phyloP scores from a whole-genome alignment of 2,329 filamentous ascomycete genomes.

The Colletotrichum nymphaeae region DNA sequence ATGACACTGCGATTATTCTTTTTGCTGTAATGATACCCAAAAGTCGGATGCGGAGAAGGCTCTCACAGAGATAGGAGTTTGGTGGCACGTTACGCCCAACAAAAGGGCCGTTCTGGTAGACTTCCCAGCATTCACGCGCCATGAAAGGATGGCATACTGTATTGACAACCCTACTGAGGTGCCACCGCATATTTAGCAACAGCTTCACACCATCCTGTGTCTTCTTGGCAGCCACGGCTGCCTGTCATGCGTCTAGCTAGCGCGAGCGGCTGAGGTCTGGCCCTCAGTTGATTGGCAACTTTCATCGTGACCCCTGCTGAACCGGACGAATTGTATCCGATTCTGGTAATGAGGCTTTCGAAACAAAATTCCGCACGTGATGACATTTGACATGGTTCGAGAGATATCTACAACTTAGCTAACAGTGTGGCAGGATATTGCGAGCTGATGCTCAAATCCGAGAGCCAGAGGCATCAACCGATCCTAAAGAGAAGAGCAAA shows the following conservation, averaged over 20 bases:
- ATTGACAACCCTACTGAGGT: background rate
- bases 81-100: background rate
- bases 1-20: slow-evolving; percentile 13
- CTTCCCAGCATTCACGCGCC: background rate
- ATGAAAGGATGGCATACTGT: background rate
- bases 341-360: background rate
- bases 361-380: slow-evolving; percentile 5
- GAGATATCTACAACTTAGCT: background rate
- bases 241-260: background rate
- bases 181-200: background rate
- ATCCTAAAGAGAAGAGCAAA: background rate
- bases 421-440: background rate
- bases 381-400: background rate
- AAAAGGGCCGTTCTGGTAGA: background rate
- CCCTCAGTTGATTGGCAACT: background rate
- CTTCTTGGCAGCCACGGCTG: background rate
- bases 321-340: slow-evolving; percentile 10
- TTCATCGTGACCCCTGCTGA: slow-evolving; percentile 10
- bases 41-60: background rate
- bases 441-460: background rate
- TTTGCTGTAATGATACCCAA: slow-evolving; percentile 33
- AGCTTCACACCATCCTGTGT: background rate
- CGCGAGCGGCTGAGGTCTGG: slow-evolving; percentile 20
- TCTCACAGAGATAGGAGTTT: background rate
- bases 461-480: background rate